A percentile compares a stretch with the other conserved stretches of the same genome.
Evolutionary conservation across 257 asterid genomes (phyloP).

Genomic region (Jaltomata sinuosa): DNA sequence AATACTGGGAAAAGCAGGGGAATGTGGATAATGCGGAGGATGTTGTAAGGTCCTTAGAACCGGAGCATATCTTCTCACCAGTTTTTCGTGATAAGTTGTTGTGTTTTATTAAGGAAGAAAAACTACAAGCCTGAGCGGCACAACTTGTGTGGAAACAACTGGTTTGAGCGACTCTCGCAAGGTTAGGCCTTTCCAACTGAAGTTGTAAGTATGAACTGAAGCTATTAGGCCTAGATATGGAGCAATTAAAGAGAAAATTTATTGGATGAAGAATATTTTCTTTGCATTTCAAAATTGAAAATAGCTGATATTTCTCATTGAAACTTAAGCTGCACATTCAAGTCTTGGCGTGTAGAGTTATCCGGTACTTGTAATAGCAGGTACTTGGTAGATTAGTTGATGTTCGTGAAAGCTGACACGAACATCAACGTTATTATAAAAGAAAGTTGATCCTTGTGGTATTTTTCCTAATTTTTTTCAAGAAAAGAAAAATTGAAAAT

Average conservation of each 20-base stretch:
- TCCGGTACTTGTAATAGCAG: too few species aligned
- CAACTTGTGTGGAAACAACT: background rate
- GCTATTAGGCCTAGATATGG: background rate
- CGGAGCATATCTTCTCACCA: slow-evolving; percentile 7
- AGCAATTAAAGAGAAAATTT: background rate
- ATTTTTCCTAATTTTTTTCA: too few species aligned
- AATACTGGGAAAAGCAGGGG: slow-evolving; percentile 27
- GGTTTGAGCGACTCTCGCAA: background rate
- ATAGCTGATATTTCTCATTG: background rate
- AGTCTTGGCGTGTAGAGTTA: too few species aligned
- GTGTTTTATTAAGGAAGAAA: slow-evolving; percentile 1
- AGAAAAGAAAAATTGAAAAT: too few species aligned
- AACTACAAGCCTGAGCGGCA: background rate
- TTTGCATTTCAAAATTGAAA: background rate
- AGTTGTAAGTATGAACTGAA: background rate
- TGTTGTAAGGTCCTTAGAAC: slow-evolving; percentile 18
- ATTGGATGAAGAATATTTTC: background rate
- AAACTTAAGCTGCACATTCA: too few species aligned
- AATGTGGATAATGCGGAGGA: slow-evolving; percentile 30
- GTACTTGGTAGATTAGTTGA: too few species aligned
- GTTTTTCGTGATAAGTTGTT: slow-evolving; percentile 11
- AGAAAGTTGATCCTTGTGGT: too few species aligned
- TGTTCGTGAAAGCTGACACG: too few species aligned
- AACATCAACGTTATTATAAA: too few species aligned
- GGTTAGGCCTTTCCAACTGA: background rate